Conservation (phyloP, 768 basidiomycete genomes). For the Xerocomus brunneocitrinus region DNA sequence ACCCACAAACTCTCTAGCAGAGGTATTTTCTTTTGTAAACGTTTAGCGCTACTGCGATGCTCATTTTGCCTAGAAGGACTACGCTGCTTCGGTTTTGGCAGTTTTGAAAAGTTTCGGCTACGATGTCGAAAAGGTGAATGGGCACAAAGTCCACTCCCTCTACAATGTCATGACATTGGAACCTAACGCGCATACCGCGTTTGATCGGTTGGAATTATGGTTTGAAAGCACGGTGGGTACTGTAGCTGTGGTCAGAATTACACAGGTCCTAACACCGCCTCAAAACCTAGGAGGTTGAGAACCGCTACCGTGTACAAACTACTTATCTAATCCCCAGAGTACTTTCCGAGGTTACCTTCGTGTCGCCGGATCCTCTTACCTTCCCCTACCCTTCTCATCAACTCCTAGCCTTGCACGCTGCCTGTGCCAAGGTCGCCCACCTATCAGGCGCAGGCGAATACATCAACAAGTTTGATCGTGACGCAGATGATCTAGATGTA, state of each 20-base stretch:
- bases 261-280: not conserved
- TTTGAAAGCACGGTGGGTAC: slow-evolving; percentile 5
- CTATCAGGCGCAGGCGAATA: slow-evolving; percentile 37
- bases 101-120: slow-evolving; percentile 18
- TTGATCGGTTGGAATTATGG: slow-evolving; percentile 2
- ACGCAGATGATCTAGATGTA: slow-evolving; percentile 17
- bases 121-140: slow-evolving; percentile 20
- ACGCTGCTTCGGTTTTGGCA: slow-evolving; percentile 9
- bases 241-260: not conserved
- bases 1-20: not conserved
- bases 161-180: slow-evolving; percentile 13
- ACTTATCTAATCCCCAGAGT: not conserved
- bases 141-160: slow-evolving; percentile 21
- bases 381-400: slow-evolving; percentile 29
- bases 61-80: not conserved
- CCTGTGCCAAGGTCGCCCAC: slow-evolving; percentile 37
- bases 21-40: not conserved
- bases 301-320: not conserved
- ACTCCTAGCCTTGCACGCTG: slow-evolving; percentile 37
- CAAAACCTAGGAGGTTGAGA: not conserved
- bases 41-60: not conserved
- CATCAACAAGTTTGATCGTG: slow-evolving; percentile 27
- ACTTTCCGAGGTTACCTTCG: slow-evolving; percentile 24
- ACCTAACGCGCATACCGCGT: not conserved
- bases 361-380: slow-evolving; percentile 19